Evolutionary conservation across 495 filamentous ascomycete species (phyloP), one percentile per base, ranked within the genome.

Genomic region (Emericellopsis terricola): DNA sequence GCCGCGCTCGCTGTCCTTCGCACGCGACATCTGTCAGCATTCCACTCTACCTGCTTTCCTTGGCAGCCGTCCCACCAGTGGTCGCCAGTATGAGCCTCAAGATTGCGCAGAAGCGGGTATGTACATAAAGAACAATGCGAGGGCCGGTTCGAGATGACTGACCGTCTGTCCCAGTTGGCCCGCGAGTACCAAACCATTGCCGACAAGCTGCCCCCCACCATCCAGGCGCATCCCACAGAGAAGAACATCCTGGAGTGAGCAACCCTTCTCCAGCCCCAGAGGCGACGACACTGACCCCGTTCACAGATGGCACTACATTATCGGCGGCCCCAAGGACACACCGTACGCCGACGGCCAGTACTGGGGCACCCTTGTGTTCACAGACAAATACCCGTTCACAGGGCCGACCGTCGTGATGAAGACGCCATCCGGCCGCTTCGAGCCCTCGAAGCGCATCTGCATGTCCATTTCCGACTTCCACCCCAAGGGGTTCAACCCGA

Each of bases 331-430:
- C n/a, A 81, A 87, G 41, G 66, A 78, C 16, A 97, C 89, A 1
- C 87, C 89, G 1, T 97, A 96, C 55, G 74, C 91, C 47, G 72
- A 74, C 56, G 89, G 89, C 24, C 89, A 97, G 51, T 97, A 96
- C 60, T 97, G 89, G 89, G 89, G 89, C 27, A 94, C 91, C 1
- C 61, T 97, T 23, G 76, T 87, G 36, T 97, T 97, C 54, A 89
- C 89, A 16, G 73, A 84, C 7, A 83, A 92, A 60, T 97, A 97
- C 52, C 89, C 89, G 15, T 97, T 94, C 53, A 86, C 86, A 8
- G 91, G 91, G 18, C 89, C 89, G 9, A 84, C 91, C 4, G 96
- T 97, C 55, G 81, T 86, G 42, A 96, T 97, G 89, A 89, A 96
- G 60, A 97, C 89, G 0, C 89, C 89, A 26, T 85, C 77, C 17